These are phyloP conservation scores for Stereocaulon alpinum DNA, from an alignment of 495 filamentous ascomycete species.

Conservation along the genomic window DNA sequence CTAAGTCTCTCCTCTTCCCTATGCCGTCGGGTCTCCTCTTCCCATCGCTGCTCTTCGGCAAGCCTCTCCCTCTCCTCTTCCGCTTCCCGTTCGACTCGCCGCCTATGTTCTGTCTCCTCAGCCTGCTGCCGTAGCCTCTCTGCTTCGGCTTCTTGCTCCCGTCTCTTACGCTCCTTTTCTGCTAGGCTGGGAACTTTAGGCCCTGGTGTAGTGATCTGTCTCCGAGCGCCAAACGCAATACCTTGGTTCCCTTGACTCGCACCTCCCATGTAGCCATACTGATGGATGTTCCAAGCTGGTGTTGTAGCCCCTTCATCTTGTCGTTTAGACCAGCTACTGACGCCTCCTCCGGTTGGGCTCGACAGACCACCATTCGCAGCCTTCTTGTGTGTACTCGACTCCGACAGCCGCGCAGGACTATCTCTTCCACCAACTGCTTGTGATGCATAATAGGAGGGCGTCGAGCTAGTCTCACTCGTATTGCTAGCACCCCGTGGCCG, in stretches of 20 bases:
- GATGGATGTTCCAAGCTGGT: constrained; percentile 97
- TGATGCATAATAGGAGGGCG: constrained; percentile 36
- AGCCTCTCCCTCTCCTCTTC: constrained; percentile 57
- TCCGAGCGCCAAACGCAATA: constrained; percentile 77
- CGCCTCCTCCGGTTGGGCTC: constrained; percentile 36
- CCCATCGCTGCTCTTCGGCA: constrained; percentile 70
- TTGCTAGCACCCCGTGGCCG: constrained; percentile 52
- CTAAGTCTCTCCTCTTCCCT: constrained; percentile 59
- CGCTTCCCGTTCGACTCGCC: constrained; percentile 50
- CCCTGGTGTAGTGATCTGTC: constrained; percentile 80
- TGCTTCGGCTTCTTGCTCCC: constrained; percentile 43
- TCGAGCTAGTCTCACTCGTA: constrained; percentile 52
- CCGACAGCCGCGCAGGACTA: constrained; percentile 52
- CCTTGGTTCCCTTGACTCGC: constrained; percentile 94
- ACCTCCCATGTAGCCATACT: constrained; percentile 98
- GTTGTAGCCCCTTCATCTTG: constrained; percentile 67
- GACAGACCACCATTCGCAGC: constrained; percentile 22
- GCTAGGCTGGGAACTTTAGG: constrained; percentile 68
- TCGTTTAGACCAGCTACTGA: constrained; percentile 87
- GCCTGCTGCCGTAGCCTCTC: constrained; percentile 50
- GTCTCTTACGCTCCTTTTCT: constrained; percentile 52
- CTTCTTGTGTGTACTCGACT: constrained; percentile 22
- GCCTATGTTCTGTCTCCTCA: constrained; percentile 56
- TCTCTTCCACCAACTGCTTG: constrained; percentile 43
- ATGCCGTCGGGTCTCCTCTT: constrained; percentile 59